Base-by-base conservation (phyloP, 2,329 filamentous ascomycete species). In the Colletotrichum shisoi region DNA sequence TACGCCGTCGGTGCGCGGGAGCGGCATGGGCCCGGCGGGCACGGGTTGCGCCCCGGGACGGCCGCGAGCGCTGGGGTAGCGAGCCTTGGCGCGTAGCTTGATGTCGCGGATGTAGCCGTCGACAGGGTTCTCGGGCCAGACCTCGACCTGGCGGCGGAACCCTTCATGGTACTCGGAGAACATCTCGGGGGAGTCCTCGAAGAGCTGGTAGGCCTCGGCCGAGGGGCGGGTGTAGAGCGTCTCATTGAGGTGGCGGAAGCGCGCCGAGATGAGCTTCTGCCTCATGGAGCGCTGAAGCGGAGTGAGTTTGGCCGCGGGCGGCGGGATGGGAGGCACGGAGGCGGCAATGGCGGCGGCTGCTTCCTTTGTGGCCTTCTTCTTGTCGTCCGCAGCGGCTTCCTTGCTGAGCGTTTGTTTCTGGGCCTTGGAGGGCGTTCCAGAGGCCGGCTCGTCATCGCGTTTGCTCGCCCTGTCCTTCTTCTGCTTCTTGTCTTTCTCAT, bases 181-280 rank as follows among this genome's bases (percentile, higher is more conserved):
- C 85, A 98, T 94, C 75, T 96, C 92, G 0, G 95, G 95, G 57
- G 92, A 92, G 40, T 91, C 84, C 58, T 87, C 83, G 82, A 99
- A 98, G 27, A 98, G 87, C 57, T 85, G 81, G 72, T 95, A 88
- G n/a, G 95, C 91, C 71, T 95, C 89, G 42, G 84, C 83, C 0
- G 95, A 99, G 1, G 94, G 92, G 8, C 90, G 92, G 4, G 94
- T 98, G 81, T 99, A 99, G 15, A 99, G 89, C 0, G 93, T 94
- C 81, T 99, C 91, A 78, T 99, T 99, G 69, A 99, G 88, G 79
- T 98, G 93, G 70, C 95, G 93, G 86, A 99, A 99, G 66, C 95
- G 93, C 1, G 95, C 94, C 11, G 94, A 96, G 70, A 96, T 85
- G 70, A 99, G 89, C 82, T 99, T 99, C 75, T 93, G 90, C 69